Conservation (phyloP, 2,329 filamentous ascomycete species). For the Aspergillus sp. region DNA sequence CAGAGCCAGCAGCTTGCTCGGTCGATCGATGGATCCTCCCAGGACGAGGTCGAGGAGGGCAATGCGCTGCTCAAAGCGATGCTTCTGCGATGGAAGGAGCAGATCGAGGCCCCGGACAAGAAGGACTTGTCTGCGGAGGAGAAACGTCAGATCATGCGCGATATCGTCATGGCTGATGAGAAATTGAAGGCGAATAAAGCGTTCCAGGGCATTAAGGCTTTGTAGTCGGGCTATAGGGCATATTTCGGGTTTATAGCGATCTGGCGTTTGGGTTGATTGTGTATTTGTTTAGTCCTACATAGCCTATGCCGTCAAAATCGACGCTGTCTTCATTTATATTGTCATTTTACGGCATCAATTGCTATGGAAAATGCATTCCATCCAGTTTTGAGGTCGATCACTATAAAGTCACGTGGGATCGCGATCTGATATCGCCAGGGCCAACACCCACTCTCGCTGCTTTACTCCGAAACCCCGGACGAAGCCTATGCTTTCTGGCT, state of each 20-base stretch:
- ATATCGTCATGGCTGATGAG: slow-evolving; percentile 65
- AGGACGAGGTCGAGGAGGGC: slow-evolving; percentile 81
- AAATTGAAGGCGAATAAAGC: slow-evolving; percentile 50
- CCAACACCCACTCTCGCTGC: too few relatives aligned
- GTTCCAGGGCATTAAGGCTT: slow-evolving; percentile 39
- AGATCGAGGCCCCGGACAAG: slow-evolving; percentile 53
- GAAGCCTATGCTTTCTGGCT: too few relatives aligned
- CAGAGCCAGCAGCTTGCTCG: slow-evolving; percentile 30
- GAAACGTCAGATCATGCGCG: slow-evolving; percentile 68
- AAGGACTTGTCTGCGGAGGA: slow-evolving; percentile 56
- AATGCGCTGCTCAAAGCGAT: slow-evolving; percentile 76
- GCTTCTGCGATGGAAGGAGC: slow-evolving; percentile 73
- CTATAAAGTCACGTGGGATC: not conserved
- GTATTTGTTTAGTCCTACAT: too few relatives aligned
- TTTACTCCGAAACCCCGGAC: too few relatives aligned
- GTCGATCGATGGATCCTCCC: slow-evolving; percentile 49
- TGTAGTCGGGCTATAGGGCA: slow-evolving; percentile 32
- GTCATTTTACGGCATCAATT: too few relatives aligned
- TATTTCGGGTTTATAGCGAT: not conserved
- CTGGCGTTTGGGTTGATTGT: slow-evolving; percentile 1
- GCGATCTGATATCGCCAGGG: too few relatives aligned
- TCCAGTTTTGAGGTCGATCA: too few relatives aligned
- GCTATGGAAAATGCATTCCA: not conserved
- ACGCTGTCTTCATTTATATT: not conserved
- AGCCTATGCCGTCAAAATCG: too few relatives aligned